Conservation (phyloP, 139 green algal genomes). For the Edaphochlamys debaryana region DNA sequence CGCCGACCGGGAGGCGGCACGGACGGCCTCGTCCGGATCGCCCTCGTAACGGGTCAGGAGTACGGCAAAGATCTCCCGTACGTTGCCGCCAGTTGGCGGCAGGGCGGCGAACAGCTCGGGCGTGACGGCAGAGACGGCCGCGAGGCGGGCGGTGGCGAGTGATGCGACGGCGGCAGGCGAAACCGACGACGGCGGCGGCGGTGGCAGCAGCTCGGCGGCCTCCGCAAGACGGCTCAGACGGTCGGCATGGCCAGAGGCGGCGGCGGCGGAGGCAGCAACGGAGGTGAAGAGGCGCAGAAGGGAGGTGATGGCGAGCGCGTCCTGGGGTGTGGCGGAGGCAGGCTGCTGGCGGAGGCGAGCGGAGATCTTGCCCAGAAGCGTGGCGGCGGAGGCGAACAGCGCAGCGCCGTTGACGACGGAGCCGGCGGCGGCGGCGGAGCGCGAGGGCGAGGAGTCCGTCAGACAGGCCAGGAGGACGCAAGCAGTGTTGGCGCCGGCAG, state of each 20-base stretch:
- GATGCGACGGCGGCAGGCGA: neutral
- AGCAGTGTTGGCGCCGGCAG: conserved; percentile 1
- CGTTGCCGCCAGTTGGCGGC: neutral
- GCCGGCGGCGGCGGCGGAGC: neutral
- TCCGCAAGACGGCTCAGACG: neutral
- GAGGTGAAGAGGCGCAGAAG: conserved; percentile 16
- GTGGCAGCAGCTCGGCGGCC: conserved; percentile 27
- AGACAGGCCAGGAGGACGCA: conserved; percentile 1
- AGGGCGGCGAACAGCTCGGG: conserved; percentile 32
- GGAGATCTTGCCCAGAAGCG: neutral
- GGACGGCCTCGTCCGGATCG: conserved; percentile 46
- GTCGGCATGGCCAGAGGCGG: neutral
- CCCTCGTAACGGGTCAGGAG: conserved; percentile 42
- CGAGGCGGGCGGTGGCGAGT: conserved; percentile 12
- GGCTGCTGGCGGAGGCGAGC: neutral
- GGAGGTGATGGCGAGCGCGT: neutral
- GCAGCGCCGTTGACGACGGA: neutral
- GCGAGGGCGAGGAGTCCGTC: neutral
- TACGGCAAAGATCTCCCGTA: conserved; percentile 18
- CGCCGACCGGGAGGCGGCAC: conserved; percentile 45
- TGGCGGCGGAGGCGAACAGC: neutral
- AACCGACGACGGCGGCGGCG: neutral
- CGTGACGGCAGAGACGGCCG: neutral
- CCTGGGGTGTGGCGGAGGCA: neutral
- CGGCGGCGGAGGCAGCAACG: neutral